Evolutionary conservation across 2,329 filamentous ascomycete species (phyloP), one percentile per base, ranked within the genome.

Genomic region (Sporothrix curviconia): DNA sequence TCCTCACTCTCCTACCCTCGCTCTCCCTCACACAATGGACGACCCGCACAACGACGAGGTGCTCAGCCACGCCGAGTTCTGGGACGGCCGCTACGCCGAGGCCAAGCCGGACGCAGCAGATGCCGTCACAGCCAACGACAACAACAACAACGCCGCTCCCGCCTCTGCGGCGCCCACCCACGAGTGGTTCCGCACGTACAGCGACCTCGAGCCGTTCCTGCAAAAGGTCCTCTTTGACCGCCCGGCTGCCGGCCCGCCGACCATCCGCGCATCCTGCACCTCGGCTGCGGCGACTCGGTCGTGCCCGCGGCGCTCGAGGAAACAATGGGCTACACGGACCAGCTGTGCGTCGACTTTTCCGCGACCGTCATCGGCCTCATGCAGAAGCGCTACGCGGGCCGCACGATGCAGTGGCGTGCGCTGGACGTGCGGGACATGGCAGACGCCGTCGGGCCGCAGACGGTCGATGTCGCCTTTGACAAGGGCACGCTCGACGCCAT

Each of bases 321-420:
- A n/a, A n/a, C 65, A 6, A 67, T 67, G 9, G 78, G 79, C 32
- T 84, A 83, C 64, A 70, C 61, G 4, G 71, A 75, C 34, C 80
- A 84, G 63, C 67, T 78, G 4, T 82, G 79, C 61, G 69, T 79
- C 47, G 81, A 85, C 66, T 84, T 85, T 65, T 84, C 81, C 0
- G 57, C 71, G 1, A 72, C 77, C 0, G 77, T 80, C 0, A 75
- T 84, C 2, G 68, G 77, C 6, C 65, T 73, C n/a, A 84, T 84
- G 81, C 68, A 66, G 3, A 63, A 67, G 1, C 70, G 74, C 15
- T 74, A 80, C 59, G 64, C 64, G 0, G 57, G 66, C 4, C 63
- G 73, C 4, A 71, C 70, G 4, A 77, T 82, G n/a, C 66, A 71
- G 50, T 84, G 80, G 80, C 61, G 64, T 25, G 66, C 71, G 36